phyloP scores from a whole-genome alignment of 1,139 yeast genomes.

The Debaryomyces coudertii region DNA sequence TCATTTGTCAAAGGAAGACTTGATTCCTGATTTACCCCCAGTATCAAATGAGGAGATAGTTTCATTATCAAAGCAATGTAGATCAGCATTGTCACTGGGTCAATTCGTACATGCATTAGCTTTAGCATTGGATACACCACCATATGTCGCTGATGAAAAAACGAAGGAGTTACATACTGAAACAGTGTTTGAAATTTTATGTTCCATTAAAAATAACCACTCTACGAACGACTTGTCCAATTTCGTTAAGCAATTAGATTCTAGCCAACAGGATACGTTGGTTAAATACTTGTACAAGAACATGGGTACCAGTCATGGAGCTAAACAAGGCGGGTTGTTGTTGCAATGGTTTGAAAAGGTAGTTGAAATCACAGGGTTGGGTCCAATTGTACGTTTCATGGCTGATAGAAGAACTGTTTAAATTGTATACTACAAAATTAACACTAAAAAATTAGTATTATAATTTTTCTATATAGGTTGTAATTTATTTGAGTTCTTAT shows the following conservation, averaged over 20 bases:
- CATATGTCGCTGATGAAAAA: constrained; percentile 72
- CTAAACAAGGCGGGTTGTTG: constrained; percentile 84
- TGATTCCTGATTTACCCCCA: constrained; percentile 53
- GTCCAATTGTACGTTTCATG: constrained; percentile 83
- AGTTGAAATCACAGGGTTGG: constrained; percentile 81
- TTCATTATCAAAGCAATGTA: constrained; percentile 57
- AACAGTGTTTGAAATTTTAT: constrained; percentile 74
- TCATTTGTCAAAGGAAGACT: constrained; percentile 64
- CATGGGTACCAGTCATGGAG: constrained; percentile 76
- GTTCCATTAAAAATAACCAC: constrained; percentile 67
- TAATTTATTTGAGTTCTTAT: constrained; percentile 3
- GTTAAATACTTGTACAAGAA: constrained; percentile 86
- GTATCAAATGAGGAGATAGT: constrained; percentile 55
- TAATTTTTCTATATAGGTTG: constrained; percentile 2
- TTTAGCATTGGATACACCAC: constrained; percentile 70
- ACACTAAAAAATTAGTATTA: constrained; percentile 3
- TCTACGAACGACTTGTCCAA: constrained; percentile 58
- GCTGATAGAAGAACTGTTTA: constrained; percentile 83
- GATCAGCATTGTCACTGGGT: constrained; percentile 71
- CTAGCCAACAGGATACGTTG: constrained; percentile 75
- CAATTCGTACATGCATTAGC: constrained; percentile 68
- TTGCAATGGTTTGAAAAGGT: constrained; percentile 93
- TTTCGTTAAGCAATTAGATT: constrained; percentile 59
- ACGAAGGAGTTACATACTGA: constrained; percentile 53
- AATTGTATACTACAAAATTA: constrained; percentile 9